Conservation (phyloP, 2,329 filamentous ascomycete species). For the Alternaria alternata region DNA sequence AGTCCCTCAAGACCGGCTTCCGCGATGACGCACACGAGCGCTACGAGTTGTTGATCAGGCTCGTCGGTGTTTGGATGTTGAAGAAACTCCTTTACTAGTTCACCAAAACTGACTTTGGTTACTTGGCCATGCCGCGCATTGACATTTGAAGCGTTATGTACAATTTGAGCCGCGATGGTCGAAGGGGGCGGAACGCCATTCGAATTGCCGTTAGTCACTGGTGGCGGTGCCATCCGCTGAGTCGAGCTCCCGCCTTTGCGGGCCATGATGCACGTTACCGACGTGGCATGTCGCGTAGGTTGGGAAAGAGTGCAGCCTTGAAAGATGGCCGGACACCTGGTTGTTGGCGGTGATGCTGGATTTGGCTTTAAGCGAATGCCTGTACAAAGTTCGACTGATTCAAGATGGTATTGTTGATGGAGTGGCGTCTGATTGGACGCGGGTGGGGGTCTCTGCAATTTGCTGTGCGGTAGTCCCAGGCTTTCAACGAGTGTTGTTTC, state of each 20-base stretch:
- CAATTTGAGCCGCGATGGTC: constrained; percentile 86
- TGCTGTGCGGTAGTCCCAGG: background rate
- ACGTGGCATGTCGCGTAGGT: constrained; percentile 31
- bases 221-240: constrained; percentile 38
- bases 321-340: background rate
- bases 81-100: constrained; percentile 72
- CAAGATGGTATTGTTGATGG: background rate
- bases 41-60: constrained; percentile 77
- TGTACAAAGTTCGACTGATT: background rate
- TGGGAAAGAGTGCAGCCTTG: background rate
- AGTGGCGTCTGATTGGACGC: constrained; percentile 11
- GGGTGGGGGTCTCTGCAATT: background rate
- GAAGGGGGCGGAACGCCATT: constrained; percentile 65
- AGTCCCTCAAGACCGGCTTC: constrained; percentile 79
- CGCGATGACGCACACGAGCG: constrained; percentile 83
- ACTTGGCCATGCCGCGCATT: constrained; percentile 68
- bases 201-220: constrained; percentile 27
- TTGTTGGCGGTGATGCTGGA: background rate
- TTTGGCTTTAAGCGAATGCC: background rate
- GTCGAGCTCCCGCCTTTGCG: constrained; percentile 50
- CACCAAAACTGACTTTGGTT: constrained; percentile 77
- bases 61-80: constrained; percentile 60
- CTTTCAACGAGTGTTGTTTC: background rate
- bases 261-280: constrained; percentile 49
- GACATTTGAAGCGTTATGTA: constrained; percentile 77